These are phyloP conservation scores for Stenocarpella maydis DNA, from an alignment of 2,329 filamentous ascomycete genomes.

Conservation along the genomic window DNA sequence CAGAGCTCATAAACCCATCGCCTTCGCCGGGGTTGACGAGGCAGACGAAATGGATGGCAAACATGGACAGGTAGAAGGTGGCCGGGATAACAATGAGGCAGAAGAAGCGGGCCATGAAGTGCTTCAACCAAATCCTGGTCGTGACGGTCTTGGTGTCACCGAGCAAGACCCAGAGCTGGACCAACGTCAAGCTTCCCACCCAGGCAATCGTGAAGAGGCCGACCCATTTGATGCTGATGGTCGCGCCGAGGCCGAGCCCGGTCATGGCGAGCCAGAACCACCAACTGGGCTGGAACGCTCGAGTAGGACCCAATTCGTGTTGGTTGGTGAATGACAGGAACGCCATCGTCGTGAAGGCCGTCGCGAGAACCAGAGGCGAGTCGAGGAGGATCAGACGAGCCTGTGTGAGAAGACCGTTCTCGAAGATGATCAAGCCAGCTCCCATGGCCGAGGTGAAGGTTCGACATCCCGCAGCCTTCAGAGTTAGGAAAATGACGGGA, in stretches of 20 bases:
- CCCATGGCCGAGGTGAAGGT: constrained; percentile 86
- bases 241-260: constrained; percentile 87
- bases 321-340: constrained; percentile 97
- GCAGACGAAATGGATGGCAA: constrained; percentile 94
- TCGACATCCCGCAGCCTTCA: constrained; percentile 90
- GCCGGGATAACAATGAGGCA: constrained; percentile 89
- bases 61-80: constrained; percentile 95
- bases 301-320: constrained; percentile 88
- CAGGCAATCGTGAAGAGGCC: constrained; percentile 98
- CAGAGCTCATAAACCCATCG: constrained; percentile 99
- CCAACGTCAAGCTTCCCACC: constrained; percentile 88
- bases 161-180: constrained; percentile 95
- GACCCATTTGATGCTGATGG: constrained; percentile 98
- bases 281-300: constrained; percentile 90
- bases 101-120: constrained; percentile 89
- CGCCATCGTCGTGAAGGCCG: constrained; percentile 86
- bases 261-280: constrained; percentile 97
- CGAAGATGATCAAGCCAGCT: constrained; percentile 88
- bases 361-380: constrained; percentile 92
- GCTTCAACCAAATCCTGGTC: constrained; percentile 87
- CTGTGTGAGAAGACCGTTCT: constrained; percentile 95
- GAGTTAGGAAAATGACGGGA: constrained; percentile 91
- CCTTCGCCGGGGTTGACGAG: constrained; percentile 95
- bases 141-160: constrained; percentile 89
- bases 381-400: constrained; percentile 95